Evolutionary conservation across 441 rosid species (phyloP).

Genomic region (Codiaeum variegatum): DNA sequence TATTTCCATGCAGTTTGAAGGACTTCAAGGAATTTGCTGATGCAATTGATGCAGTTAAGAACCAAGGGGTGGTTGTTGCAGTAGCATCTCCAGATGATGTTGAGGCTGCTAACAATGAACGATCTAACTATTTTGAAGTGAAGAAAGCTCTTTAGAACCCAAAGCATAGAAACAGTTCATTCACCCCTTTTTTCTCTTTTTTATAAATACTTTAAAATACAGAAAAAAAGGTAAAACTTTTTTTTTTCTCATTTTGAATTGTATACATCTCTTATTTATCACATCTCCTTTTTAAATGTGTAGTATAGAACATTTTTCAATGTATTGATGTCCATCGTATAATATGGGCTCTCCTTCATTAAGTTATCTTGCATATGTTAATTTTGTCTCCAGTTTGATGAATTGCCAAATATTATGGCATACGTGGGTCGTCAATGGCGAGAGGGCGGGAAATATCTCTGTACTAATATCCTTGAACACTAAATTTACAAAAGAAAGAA

Average conservation of each 20-base stretch:
- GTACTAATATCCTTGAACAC: too few relatives aligned
- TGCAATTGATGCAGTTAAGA: slow-evolving; percentile 54
- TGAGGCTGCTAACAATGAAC: slow-evolving; percentile 63
- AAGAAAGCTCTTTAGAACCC: slow-evolving; percentile 59
- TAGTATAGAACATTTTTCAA: too few relatives aligned
- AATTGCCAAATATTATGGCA: too few relatives aligned
- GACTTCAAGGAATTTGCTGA: slow-evolving; percentile 84
- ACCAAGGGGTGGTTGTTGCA: slow-evolving; percentile 64
- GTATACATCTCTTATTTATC: too few relatives aligned
- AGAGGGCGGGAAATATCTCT: background rate
- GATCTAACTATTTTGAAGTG: slow-evolving; percentile 53
- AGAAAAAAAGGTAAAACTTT: too few relatives aligned
- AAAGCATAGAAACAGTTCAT: background rate
- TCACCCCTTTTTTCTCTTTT: background rate
- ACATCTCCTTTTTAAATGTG: too few relatives aligned
- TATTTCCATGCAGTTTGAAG: slow-evolving; percentile 44
- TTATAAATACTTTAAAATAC: background rate
- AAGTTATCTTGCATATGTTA: background rate
- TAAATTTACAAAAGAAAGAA: too few relatives aligned
- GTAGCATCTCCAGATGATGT: slow-evolving; percentile 80
- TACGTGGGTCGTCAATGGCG: too few relatives aligned
- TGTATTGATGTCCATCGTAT: background rate
- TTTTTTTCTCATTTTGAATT: background rate
- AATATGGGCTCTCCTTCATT: background rate
- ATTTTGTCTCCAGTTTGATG: background rate